A percentile compares a stretch with the other conserved stretches of the same genome.
Evolutionary conservation across 148 eudicot species (phyloP).

Genomic region (Cornus kousa): DNA sequence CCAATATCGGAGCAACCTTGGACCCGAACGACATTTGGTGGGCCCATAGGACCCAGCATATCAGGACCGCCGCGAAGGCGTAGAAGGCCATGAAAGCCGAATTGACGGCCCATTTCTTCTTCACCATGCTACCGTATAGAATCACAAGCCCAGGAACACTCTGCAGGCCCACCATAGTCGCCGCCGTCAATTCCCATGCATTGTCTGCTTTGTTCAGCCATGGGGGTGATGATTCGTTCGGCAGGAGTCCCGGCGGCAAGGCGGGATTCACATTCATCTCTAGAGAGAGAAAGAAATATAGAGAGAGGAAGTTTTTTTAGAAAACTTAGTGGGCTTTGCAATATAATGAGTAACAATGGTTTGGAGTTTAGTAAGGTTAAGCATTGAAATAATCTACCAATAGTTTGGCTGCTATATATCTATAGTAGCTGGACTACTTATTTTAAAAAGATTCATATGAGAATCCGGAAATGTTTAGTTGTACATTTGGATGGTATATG

Average conservation of each 20-base stretch:
- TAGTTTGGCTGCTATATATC: background rate
- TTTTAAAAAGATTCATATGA: slow-evolving; percentile 7
- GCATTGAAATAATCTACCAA: slow-evolving; percentile 17
- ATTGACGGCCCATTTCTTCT: slow-evolving; percentile 50
- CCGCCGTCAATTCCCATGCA: slow-evolving; percentile 35
- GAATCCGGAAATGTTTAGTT: background rate
- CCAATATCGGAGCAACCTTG: slow-evolving; percentile 8
- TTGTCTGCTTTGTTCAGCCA: slow-evolving; percentile 47
- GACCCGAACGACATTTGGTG: slow-evolving; percentile 34
- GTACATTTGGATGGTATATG: background rate
- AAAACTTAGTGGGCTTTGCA: background rate
- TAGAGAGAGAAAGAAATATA: background rate
- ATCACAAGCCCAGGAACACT: slow-evolving; percentile 46
- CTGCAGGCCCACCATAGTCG: slow-evolving; percentile 43
- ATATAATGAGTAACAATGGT: slow-evolving; percentile 6
- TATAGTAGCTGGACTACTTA: background rate
- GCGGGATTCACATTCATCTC: background rate
- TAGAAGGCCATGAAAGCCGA: slow-evolving; percentile 52
- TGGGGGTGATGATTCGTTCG: slow-evolving; percentile 13
- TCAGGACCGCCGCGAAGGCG: slow-evolving; percentile 37
- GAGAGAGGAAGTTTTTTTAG: background rate
- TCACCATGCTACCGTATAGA: slow-evolving; percentile 47
- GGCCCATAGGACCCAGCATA: slow-evolving; percentile 48
- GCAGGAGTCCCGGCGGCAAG: slow-evolving; percentile 7
- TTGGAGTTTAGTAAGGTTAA: background rate